Base-by-base conservation (phyloP, 1,139 yeast species). In the Debaryomyces sp. region DNA sequence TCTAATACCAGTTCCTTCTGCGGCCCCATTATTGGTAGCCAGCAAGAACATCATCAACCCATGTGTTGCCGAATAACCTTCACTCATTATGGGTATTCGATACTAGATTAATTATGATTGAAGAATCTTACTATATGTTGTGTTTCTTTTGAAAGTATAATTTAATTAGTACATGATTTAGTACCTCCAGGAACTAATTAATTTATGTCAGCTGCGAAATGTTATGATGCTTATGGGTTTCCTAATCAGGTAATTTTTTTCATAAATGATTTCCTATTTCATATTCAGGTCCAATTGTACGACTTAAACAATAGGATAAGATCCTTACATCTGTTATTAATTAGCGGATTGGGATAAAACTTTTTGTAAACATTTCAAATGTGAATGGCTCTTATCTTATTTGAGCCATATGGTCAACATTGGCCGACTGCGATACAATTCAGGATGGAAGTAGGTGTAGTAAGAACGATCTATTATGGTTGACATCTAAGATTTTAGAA, bases 1-100 rank as follows among this genome's bases (percentile, higher is more conserved):
- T 15, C 61, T 50, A 33, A 77, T 71, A 12, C 85, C 85, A 0
- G 85, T 80, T 10, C 85, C 84, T 33, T 64, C 68, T 8, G 81
- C 82, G 1, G 84, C 81, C 45, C 70, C 70, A 43, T 78, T 64
- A 35, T 70, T 63, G 21, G 59, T 54, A 29, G 67, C 61, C 40
- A 58, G 52, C 46, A 73, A 60, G 12, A 73, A 56, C 44, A 59
- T 57, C 62, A 70, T 58, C n/a, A 75, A 45, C 10, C 77, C 78
- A 51, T 64, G 59, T 15, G 60, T 49, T 26, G 71, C 70, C 4
- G 63, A 56, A 47, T 52, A 51, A 47, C 49, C 27, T 34, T 41
- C 36, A 26, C 36, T 37, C 41, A 37, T 37, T 23, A 13, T 37
- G 24, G 21, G 7, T 24, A 8, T 23, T 7, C 13, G 30, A 15